Evolutionary conservation across 2,329 filamentous ascomycete genomes (phyloP).

Genomic region (Aspergillus felis): DNA sequence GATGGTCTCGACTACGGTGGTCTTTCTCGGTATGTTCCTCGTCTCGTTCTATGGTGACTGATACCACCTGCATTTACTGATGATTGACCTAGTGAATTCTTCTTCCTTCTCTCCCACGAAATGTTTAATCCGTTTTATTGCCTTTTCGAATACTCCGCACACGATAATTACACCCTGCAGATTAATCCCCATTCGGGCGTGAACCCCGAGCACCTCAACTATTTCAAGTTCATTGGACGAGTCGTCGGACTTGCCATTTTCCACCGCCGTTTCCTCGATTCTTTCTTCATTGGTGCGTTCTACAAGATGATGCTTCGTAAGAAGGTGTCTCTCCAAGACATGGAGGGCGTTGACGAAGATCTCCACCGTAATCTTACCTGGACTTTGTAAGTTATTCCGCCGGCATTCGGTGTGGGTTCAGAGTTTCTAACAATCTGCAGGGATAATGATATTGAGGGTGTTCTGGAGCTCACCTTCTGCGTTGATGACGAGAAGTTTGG

Average conservation of each 20-base stretch:
- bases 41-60: background rate
- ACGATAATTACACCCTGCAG: constrained; percentile 99
- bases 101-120: constrained; percentile 97
- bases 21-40: constrained; percentile 64
- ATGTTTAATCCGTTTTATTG: constrained; percentile 99
- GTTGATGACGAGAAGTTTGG: constrained; percentile 97
- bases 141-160: constrained; percentile 97
- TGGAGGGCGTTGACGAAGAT: constrained; percentile 98
- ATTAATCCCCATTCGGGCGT: constrained; percentile 99
- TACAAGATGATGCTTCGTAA: constrained; percentile 99
- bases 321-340: constrained; percentile 84
- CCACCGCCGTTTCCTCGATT: constrained; percentile 94
- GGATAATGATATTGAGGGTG: constrained; percentile 94
- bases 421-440: constrained; percentile 32
- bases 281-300: constrained; percentile 97
- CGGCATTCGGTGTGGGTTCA: background rate
- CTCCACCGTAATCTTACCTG: constrained; percentile 95
- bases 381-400: constrained; percentile 64
- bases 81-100: constrained; percentile 72
- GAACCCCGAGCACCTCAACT: constrained; percentile 98
- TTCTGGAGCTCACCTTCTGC: constrained; percentile 92
- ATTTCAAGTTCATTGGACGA: constrained; percentile 99
- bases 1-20: constrained; percentile 97
- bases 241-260: constrained; percentile 97
- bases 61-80: constrained; percentile 7